Conservation (phyloP, 306 rosid genomes). For the Malus fusca region DNA sequence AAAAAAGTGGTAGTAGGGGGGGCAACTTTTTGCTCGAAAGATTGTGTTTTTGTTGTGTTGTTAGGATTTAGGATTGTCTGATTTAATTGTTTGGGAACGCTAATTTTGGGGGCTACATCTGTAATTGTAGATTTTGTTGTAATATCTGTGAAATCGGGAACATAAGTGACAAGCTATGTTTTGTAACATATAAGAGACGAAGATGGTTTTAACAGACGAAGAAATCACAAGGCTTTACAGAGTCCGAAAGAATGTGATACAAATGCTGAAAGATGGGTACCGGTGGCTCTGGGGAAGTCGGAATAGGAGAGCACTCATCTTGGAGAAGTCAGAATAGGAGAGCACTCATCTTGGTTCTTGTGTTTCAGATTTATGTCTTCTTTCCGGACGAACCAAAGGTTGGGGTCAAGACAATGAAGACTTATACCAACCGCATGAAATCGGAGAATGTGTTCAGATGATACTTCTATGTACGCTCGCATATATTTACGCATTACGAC, state of each 20-base stretch:
- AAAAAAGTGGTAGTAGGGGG: too few species aligned
- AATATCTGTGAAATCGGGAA: background rate
- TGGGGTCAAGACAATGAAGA: constrained; percentile 42
- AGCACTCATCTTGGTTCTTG: background rate
- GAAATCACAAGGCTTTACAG: constrained; percentile 36
- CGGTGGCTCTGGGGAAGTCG: too few species aligned
- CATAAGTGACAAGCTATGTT: background rate
- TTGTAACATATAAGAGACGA: background rate
- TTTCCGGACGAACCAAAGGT: constrained; percentile 66
- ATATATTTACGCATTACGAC: background rate
- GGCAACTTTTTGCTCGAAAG: too few species aligned
- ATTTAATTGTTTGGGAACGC: background rate
- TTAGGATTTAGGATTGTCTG: too few species aligned
- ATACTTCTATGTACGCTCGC: background rate
- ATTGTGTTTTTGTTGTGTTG: too few species aligned
- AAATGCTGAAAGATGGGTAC: constrained; percentile 52
- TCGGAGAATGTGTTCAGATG: background rate
- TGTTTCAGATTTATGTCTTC: constrained; percentile 56
- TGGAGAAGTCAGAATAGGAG: too few species aligned
- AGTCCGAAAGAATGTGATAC: constrained; percentile 54
- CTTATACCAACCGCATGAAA: too few species aligned
- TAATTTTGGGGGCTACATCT: background rate
- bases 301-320: too few species aligned
- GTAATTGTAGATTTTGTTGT: background rate
- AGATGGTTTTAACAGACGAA: constrained; percentile 53